Evolutionary conservation across 345 rosid species (phyloP).

Genomic region (Sisymbrium irio): DNA sequence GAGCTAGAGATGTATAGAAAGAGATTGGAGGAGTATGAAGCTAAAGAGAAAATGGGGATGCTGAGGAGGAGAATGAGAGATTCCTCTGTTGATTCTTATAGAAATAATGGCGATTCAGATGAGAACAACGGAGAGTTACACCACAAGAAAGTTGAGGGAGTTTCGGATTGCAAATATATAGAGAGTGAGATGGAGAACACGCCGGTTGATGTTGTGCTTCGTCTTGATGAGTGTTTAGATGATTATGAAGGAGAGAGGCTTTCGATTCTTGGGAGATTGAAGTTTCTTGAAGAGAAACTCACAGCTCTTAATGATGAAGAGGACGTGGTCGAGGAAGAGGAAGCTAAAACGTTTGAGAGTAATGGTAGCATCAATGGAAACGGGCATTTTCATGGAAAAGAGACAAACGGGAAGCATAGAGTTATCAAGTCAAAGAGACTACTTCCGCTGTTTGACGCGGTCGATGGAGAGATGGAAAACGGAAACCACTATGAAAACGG

Average conservation of each 20-base stretch:
- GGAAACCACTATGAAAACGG: slow-evolving; percentile 36
- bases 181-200: slow-evolving; percentile 46
- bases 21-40: slow-evolving; percentile 65
- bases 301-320: slow-evolving; percentile 53
- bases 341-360: slow-evolving; percentile 42
- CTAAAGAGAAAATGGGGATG: slow-evolving; percentile 54
- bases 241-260: slow-evolving; percentile 83
- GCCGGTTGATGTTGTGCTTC: slow-evolving; percentile 65
- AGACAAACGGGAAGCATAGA: slow-evolving; percentile 53
- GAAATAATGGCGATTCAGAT: slow-evolving; percentile 41
- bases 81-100: slow-evolving; percentile 60
- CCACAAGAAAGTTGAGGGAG: slow-evolving; percentile 34
- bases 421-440: slow-evolving; percentile 72
- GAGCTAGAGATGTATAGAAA: slow-evolving; percentile 67
- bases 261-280: slow-evolving; percentile 82
- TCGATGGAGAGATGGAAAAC: slow-evolving; percentile 52
- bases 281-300: slow-evolving; percentile 84
- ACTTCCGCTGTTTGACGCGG: slow-evolving; percentile 84
- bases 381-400: slow-evolving; percentile 51
- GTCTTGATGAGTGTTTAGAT: slow-evolving; percentile 73
- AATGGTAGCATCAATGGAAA: slow-evolving; percentile 56
- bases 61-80: slow-evolving; percentile 54
- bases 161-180: slow-evolving; percentile 25
- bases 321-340: slow-evolving; percentile 48
- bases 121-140: slow-evolving; percentile 53